Evolutionary conservation across 345 rosid genomes (phyloP), one percentile per base, ranked within the genome.

Genomic region (Brassica nigra): DNA sequence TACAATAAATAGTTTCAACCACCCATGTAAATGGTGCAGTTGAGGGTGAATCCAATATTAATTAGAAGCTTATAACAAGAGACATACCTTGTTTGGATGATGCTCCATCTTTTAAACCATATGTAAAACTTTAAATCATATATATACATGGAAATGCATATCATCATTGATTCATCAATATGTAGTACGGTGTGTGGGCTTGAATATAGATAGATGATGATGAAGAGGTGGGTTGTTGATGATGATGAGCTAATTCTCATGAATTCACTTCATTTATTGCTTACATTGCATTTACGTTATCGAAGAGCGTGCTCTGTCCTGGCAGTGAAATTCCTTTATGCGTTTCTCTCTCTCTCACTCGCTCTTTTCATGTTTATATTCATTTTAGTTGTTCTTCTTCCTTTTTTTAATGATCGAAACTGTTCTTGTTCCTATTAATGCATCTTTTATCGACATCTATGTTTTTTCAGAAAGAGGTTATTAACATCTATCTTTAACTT

Each of bases 281-380:
- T 66, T 75, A 79, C 85, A 86, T 80, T 87, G 39, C 74, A 86
- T 70, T 80, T 78, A 80, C 76, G 83, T 75, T 80, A 75, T 81
- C 73, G 84, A 86, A 81, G 76, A 66, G 86, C 86, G 85, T 87
- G 90, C 84, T 70, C 75, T 84, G 70, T 70, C 72, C 52, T 64
- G 87, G 86, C 74, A 77, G 62, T 66, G 85, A 82, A 82, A 73
- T 78, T 74, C 83, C 61, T 75, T 71, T 34, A 76, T 78, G 75
- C 55, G 3, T 34, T 34, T 2, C 74, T 31, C 47, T 59, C 42
- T 63, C 57, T 30, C 30, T 6, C 6, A 34, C 5, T 64, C 49
- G 10, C 49, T 39, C 12, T 39, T 9, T 47, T 47, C 15, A 11
- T 16, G 2, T 29, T 9, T 8, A 39, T 39, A 39, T 39, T 39